Conservation (phyloP, 139 green algal genomes). For the Zygnema cylindricum region DNA sequence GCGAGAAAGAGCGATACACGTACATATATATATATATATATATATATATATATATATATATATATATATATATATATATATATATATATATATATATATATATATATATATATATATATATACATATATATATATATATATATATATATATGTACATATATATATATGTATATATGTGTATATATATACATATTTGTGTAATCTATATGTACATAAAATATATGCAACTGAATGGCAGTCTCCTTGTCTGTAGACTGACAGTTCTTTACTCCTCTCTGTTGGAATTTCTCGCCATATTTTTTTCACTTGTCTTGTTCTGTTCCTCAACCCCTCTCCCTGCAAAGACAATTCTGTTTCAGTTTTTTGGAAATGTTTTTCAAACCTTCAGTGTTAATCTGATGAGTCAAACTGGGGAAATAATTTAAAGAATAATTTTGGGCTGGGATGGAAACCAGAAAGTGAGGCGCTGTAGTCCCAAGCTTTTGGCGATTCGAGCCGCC, state of each 20-base stretch:
- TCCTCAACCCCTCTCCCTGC: background rate
- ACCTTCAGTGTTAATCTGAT: no score
- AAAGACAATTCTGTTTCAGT: background rate
- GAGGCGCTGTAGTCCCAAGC: slow-evolving; percentile 58
- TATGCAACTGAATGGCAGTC: no score
- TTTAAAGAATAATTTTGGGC: no score
- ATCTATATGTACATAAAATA: no score
- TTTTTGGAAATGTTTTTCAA: slow-evolving; percentile 7
- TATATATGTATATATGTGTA: no score
- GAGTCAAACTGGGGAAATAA: no score
- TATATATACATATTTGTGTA: no score
- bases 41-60: background rate
- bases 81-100: background rate
- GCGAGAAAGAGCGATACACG: background rate
- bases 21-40: background rate
- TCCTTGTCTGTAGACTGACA: no score
- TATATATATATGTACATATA: no score
- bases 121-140: no score
- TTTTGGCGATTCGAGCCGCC: slow-evolving; percentile 61
- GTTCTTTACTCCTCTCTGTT: background rate
- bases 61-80: background rate
- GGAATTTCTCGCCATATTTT: background rate
- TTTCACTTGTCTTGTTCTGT: background rate
- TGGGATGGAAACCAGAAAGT: slow-evolving; percentile 29
- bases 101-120: slow-evolving; percentile 15